Percentiles rank a stretch among this genome's conserved stretches.
phyloP scores from a whole-genome alignment of 139 green algal genomes.

The Chlamydomonas eustigma region DNA sequence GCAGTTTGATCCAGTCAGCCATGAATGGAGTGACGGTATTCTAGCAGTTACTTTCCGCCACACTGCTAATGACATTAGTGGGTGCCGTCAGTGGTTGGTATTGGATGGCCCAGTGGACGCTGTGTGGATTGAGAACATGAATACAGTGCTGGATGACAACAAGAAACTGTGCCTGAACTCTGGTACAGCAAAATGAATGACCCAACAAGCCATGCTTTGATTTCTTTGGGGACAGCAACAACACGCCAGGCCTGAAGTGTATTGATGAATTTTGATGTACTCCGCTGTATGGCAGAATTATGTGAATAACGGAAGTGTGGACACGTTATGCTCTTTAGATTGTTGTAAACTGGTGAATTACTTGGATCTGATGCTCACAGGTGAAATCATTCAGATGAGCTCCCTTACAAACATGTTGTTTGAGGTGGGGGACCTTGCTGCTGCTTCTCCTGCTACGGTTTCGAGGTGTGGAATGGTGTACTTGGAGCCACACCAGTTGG shows the following conservation, averaged over 20 bases:
- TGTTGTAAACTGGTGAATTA: no score
- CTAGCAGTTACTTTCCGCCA: conserved; percentile 69
- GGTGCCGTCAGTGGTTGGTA: neutral
- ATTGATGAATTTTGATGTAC: no score
- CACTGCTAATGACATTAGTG: conserved; percentile 17
- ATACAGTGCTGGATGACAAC: conserved; percentile 77
- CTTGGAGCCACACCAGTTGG: conserved; percentile 68
- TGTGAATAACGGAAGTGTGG: no score
- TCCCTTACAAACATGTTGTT: conserved; percentile 37
- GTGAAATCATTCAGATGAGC: conserved; percentile 60
- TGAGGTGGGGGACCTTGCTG: conserved; percentile 55
- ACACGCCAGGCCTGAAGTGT: no score
- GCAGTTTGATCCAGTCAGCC: conserved; percentile 40
- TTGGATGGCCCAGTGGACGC: conserved; percentile 74
- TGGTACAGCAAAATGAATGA: conserved; percentile 4
- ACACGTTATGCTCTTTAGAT: no score
- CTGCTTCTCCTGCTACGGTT: conserved; percentile 72
- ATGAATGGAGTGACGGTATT: conserved; percentile 78
- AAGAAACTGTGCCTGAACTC: conserved; percentile 82
- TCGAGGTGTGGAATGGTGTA: conserved; percentile 54
- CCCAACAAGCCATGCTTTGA: no score
- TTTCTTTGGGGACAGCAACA: no score
- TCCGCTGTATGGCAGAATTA: no score
- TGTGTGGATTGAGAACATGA: conserved; percentile 69
- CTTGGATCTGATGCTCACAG: conserved; percentile 17